Conservation (phyloP, 164 flowering plant species). For the Saururus chinensis region DNA sequence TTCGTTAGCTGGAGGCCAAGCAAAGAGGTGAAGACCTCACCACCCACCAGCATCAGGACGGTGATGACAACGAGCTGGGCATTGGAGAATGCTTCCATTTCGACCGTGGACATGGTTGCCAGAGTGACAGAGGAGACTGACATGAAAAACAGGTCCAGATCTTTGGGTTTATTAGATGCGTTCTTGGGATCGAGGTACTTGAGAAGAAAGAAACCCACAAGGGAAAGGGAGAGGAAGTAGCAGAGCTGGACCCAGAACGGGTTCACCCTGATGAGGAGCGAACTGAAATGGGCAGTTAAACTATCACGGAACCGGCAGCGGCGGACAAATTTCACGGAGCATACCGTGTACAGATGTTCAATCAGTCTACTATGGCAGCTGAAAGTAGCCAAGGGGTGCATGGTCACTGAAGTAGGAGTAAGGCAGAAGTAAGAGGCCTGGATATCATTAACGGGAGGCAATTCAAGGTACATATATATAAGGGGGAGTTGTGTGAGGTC, state of each 20-base stretch:
- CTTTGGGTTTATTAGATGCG: slow-evolving; percentile 8
- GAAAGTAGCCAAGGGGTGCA: too few species aligned
- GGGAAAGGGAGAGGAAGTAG: slow-evolving; percentile 40
- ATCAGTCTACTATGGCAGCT: too few species aligned
- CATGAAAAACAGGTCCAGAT: slow-evolving; percentile 55
- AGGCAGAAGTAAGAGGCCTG: too few species aligned
- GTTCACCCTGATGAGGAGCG: neutral
- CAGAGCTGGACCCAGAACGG: slow-evolving; percentile 32
- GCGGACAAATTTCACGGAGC: neutral
- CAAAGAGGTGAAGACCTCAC: slow-evolving; percentile 64
- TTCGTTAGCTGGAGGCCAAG: slow-evolving; percentile 25
- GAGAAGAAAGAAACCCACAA: slow-evolving; percentile 32
- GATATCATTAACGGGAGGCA: too few species aligned
- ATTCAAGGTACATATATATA: too few species aligned
- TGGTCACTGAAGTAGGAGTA: too few species aligned
- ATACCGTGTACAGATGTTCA: too few species aligned
- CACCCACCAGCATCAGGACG: slow-evolving; percentile 60
- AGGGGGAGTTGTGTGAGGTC: too few species aligned
- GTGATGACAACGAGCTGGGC: slow-evolving; percentile 56
- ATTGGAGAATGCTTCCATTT: slow-evolving; percentile 80
- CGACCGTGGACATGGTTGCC: slow-evolving; percentile 73
- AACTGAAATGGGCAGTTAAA: neutral
- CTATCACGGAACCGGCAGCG: neutral
- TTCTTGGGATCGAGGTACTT: slow-evolving; percentile 18
- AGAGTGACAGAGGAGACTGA: slow-evolving; percentile 67